phyloP scores from a whole-genome alignment of 331 rosid genomes.

The Prunus yedoensis region DNA sequence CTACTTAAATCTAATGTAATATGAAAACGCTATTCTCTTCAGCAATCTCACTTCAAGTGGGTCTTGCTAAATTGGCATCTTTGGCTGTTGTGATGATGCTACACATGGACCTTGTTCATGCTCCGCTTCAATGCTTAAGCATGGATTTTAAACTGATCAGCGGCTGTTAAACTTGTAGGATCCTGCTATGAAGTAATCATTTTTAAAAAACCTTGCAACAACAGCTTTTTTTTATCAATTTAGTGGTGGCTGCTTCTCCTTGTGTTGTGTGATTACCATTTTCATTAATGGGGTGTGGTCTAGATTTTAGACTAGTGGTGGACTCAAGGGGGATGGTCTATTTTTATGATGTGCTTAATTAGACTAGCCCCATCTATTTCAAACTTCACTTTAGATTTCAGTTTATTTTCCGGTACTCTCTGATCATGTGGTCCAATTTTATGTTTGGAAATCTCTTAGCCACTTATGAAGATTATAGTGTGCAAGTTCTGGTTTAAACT shows the following conservation, averaged over 20 bases:
- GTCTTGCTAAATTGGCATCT: neutral
- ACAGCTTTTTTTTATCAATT: neutral
- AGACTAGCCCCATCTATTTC: neutral
- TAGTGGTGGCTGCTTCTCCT: neutral
- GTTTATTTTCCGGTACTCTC: neutral
- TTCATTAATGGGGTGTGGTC: neutral
- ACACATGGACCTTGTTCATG: neutral
- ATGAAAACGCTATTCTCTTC: neutral
- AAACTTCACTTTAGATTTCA: neutral
- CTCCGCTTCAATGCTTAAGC: neutral
- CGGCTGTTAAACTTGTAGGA: neutral
- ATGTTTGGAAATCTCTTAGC: neutral
- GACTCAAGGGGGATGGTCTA: too few relatives aligned
- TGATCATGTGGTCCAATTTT: neutral
- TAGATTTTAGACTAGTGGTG: neutral
- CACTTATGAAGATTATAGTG: neutral
- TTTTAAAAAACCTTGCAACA: neutral
- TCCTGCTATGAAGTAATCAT: neutral
- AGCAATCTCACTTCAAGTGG: neutral
- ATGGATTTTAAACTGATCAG: neutral
- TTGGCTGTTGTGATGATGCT: neutral
- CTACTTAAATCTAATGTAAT: neutral
- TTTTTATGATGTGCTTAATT: neutral
- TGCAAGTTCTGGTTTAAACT: neutral
- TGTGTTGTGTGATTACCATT: neutral